Evolutionary conservation across 2,329 filamentous ascomycete genomes (phyloP), one percentile per base, ranked within the genome.

Genomic region (Gremmenia infestans): DNA sequence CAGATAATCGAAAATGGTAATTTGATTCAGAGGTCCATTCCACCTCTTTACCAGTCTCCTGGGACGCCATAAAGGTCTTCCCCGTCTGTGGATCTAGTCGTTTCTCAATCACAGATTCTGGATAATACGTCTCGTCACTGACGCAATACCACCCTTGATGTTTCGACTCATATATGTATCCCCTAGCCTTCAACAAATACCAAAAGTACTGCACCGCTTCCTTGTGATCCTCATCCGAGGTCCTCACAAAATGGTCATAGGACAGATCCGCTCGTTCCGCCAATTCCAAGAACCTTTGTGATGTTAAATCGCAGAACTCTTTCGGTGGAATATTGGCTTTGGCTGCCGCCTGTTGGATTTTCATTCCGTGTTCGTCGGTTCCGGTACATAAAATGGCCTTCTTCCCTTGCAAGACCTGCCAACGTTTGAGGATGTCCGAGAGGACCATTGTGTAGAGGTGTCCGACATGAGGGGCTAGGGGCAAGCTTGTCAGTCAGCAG

Each of bases 121-220:
- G 91, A 70, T 97, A 97, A 73, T 96, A 99, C 40, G 93, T 93
- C 78, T 99, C 94, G 71, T 99, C 94, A 70, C 89, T 91, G 53
- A 99, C 87, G 54, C 89, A 94, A 72, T 99, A 99, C 94, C 94
- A 99, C 1, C 94, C 94, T 69, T 91, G 84, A 66, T 97, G 94
- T 64, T 88, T 90, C 11, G 85, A 83, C 67, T 88, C 85, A 73
- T 97, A 97, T 53, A 97, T 87, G 58, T 88, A 86, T 8, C 88
- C 87, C 48, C 81, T 78, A 53, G 91, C 84, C 66, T 86, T 80
- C 57, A 99, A 77, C 70, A 91, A 79, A 62, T 83, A 79, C 94
- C 94, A 99, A 65, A 96, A 91, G 70, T 94, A 87, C 67, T 91
- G 83, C 43, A 99, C 94, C 1, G 91, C 90, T 40, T 89, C 84